These are phyloP conservation scores for Ziziphus jujuba DNA, from an alignment of 306 rosid genomes.

Conservation along the genomic window DNA sequence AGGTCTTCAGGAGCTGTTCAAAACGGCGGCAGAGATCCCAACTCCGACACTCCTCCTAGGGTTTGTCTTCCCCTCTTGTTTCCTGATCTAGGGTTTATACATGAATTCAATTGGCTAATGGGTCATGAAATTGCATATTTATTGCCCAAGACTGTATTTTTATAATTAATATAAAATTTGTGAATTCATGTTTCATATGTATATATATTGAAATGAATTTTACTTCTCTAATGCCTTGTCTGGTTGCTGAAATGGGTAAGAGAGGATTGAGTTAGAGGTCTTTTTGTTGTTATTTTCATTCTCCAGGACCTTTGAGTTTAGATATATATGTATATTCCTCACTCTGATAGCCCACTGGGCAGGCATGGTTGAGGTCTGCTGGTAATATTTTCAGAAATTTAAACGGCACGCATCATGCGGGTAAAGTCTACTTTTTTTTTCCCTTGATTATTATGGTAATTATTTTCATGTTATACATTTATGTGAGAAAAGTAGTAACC, in stretches of 20 bases:
- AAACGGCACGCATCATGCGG: too few species aligned
- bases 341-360: too few species aligned
- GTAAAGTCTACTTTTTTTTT: too few species aligned
- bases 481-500: too few species aligned
- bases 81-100: slow-evolving; percentile 48
- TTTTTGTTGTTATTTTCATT: not conserved
- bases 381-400: too few species aligned
- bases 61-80: slow-evolving; percentile 31
- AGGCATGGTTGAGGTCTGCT: too few species aligned
- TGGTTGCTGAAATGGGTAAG: slow-evolving; percentile 3
- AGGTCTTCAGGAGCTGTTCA: slow-evolving; percentile 68
- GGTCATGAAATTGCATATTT: not conserved
- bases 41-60: slow-evolving; percentile 82
- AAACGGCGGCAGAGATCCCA: slow-evolving; percentile 74
- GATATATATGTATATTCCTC: too few species aligned
- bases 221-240: not conserved
- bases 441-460: too few species aligned
- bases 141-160: too few species aligned
- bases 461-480: too few species aligned
- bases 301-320: too few species aligned
- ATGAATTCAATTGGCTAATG: not conserved
- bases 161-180: not conserved
- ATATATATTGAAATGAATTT: too few species aligned
- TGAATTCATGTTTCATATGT: not conserved
- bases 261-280: not conserved